Evolutionary conservation across 345 rosid species (phyloP), one percentile per base, ranked within the genome.

Genomic region (Reutealis trisperma): DNA sequence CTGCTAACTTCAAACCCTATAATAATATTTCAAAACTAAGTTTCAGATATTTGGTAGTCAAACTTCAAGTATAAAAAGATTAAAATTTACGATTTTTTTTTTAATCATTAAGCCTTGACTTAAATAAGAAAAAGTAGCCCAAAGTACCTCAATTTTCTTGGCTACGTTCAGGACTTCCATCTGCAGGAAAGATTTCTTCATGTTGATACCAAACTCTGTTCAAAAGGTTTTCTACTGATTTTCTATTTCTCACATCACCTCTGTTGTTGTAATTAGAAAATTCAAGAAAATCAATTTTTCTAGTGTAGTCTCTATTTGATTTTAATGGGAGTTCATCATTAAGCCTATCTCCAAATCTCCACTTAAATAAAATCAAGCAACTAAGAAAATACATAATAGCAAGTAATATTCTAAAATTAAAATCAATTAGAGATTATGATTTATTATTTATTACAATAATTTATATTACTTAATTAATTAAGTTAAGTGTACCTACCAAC

Each of bases 181-280:
- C 16, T 5, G 87, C 86, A n/a, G 89, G 85, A 71, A 89, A 93
- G 15, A 88, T 85, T 65, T 93, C 98, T 81, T 93, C 97, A 5
- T 91, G 94, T 77, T 91, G 97, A 71, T 84, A 91, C 96, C 97
- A 93, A 1, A 90, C 72, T 14, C 83, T 81, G 77, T 93, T 93
- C 41, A 93, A 83, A 13, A 88, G 70, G 76, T 88, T 93, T 6
- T 87, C 86, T 0, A 69, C 51, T 5, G 77, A 41, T 6, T 49
- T 44, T 18, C 64, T 67, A 0, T 42, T 63, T 0, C 74, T 30
- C 30, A 71, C 74, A 42, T 19, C 49, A 27, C 59, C 85, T 74
- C 66, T 81, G 71, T 83, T 84, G 24, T 86, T 64, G 0, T 27
- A 70, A 52, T 52, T 45, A 30, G 93, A 45, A 72, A 91, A 78